Evolutionary conservation across 257 asterid species (phyloP).

Genomic region (Euphrasia confusa): DNA sequence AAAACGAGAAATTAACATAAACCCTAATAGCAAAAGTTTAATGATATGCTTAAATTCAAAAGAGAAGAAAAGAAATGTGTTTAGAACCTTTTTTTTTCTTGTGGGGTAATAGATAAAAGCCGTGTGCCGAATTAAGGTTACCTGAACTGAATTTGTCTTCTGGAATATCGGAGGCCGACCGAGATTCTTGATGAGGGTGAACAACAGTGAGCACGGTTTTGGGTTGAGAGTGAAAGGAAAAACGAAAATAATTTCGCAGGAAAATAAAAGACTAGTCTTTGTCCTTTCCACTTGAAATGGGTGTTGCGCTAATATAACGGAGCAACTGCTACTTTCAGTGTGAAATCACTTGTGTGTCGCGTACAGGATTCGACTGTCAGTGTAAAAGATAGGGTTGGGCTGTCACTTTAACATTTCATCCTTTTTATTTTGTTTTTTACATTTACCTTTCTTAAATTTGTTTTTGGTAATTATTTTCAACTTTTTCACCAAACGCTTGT

Average conservation of each 20-base stretch:
- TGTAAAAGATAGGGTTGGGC: neutral
- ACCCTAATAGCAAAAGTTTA: slow-evolving; percentile 36
- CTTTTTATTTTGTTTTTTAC: neutral
- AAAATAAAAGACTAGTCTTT: slow-evolving; percentile 14
- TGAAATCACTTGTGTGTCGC: slow-evolving; percentile 1
- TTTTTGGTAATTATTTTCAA: too few relatives aligned
- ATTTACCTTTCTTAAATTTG: too few relatives aligned
- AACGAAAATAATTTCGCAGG: slow-evolving; percentile 13
- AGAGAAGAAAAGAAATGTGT: neutral
- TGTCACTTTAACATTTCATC: slow-evolving; percentile 5
- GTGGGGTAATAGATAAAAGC: neutral
- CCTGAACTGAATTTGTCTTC: slow-evolving; percentile 34
- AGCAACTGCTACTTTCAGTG: neutral
- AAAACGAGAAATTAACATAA: slow-evolving; percentile 23
- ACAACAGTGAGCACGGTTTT: slow-evolving; percentile 20
- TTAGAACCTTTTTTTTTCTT: neutral
- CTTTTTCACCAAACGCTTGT: too few relatives aligned
- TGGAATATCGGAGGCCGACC: slow-evolving; percentile 35
- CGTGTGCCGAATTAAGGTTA: slow-evolving; percentile 20
- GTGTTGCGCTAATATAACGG: neutral
- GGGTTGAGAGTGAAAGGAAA: slow-evolving; percentile 4
- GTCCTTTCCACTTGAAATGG: slow-evolving; percentile 4
- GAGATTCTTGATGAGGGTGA: slow-evolving; percentile 38
- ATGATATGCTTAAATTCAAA: slow-evolving; percentile 22
- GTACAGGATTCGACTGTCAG: neutral